Base-by-base conservation (phyloP, 805 yeast genomes). In the Hanseniaspora osmophila region DNA sequence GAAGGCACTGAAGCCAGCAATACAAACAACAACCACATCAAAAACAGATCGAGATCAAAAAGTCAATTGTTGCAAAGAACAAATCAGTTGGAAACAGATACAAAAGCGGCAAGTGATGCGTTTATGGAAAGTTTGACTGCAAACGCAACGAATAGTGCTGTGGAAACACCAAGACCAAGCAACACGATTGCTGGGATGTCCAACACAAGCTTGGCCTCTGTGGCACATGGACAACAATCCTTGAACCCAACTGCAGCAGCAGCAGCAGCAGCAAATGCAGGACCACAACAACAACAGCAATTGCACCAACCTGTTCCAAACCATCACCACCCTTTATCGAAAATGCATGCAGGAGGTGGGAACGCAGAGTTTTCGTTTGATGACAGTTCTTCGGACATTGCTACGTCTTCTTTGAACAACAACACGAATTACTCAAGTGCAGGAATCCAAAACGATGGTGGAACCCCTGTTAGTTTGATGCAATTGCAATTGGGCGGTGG, bases 41-140 rank as follows among this genome's bases (percentile, higher is more conserved):
- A 32, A 32, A 32, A n/a, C 15, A 35, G 38, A 15, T n/a, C 16
- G 10, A 35, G 18, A 35, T 35, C 18, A 6, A 13, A 13, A 35
- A 35, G 18, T 35, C 16, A 13, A 10, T n/a, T 35, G 16, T 16
- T 32, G 13, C 15, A 12, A 12, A 35, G 18, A 35, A 35, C 38
- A 35, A 15, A 35, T 5, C 18, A 35, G 10, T 35, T 35, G 38
- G 38, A 35, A 35, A 35, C 38, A n/a, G 41, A 43, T 15, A 29
- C 45, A 2, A 39, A 43, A 19, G 45, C 42, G n/a, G 48, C 60
- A 9, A 57, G 64, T 2, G 64, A 62, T 44, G 51, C 53, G 41
- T 61, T 62, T 39, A 55, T 62, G 55, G 61, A 59, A 37, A 61
- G 59, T 45, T 52, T 62, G 50, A 61, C 65, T 10, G 68, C 71